phyloP scores from a whole-genome alignment of 2,329 filamentous ascomycete species.

The Meredithiella fracta region DNA sequence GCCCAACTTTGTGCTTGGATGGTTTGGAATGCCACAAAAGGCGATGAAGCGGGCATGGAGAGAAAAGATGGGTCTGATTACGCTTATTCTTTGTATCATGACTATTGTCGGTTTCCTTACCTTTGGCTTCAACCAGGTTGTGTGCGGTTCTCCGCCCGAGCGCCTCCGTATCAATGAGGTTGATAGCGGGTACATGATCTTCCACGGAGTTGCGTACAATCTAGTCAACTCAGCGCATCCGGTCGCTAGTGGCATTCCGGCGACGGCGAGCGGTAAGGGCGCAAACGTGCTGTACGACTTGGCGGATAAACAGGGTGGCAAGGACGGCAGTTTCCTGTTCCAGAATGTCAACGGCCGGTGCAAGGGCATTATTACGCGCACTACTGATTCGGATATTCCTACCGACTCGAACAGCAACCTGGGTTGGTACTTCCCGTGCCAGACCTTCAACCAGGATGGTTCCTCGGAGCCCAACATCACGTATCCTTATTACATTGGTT shows the following conservation, averaged over 20 bases:
- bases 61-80: slow-evolving; percentile 94
- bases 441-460: slow-evolving; percentile 81
- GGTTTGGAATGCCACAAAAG: slow-evolving; percentile 71
- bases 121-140: slow-evolving; percentile 83
- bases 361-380: slow-evolving; percentile 69
- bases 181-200: slow-evolving; percentile 74
- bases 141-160: slow-evolving; percentile 57
- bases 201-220: slow-evolving; percentile 83
- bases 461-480: slow-evolving; percentile 62
- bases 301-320: slow-evolving; percentile 64
- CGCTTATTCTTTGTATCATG: slow-evolving; percentile 79
- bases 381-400: slow-evolving; percentile 59
- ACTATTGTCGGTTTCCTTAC: slow-evolving; percentile 85
- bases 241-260: slow-evolving; percentile 59
- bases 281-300: slow-evolving; percentile 79
- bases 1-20: slow-evolving; percentile 67
- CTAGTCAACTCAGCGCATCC: slow-evolving; percentile 63
- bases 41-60: slow-evolving; percentile 87
- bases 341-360: slow-evolving; percentile 97
- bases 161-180: slow-evolving; percentile 75
- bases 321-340: slow-evolving; percentile 92
- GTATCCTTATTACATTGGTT: slow-evolving; percentile 62
- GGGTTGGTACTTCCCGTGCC: slow-evolving; percentile 96
- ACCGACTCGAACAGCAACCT: slow-evolving; percentile 56
- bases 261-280: slow-evolving; percentile 28